Conservation (phyloP, 352 stramenopile species). For the Albugo laibachii region DNA sequence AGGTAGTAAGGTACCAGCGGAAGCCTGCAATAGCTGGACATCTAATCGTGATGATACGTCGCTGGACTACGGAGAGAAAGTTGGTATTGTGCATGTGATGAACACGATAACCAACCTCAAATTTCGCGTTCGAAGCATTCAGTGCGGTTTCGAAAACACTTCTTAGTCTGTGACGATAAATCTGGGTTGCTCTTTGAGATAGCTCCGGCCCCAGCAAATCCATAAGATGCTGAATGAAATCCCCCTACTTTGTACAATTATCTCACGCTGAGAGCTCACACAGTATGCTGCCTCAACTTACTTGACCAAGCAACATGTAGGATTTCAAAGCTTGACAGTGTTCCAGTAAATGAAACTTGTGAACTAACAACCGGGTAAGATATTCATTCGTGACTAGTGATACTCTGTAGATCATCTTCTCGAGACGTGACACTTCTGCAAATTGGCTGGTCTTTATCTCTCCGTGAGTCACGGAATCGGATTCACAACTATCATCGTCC, state of each 20-base stretch:
- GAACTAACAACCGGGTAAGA: slow-evolving; percentile 81
- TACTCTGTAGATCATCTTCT: slow-evolving; percentile 59
- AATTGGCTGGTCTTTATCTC: slow-evolving; percentile 18
- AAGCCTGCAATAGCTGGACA: slow-evolving; percentile 79
- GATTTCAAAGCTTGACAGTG: slow-evolving; percentile 94
- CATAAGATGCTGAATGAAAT: slow-evolving; percentile 95
- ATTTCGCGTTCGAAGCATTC: slow-evolving; percentile 90
- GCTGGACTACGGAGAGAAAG: slow-evolving; percentile 20
- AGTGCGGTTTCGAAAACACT: slow-evolving; percentile 89
- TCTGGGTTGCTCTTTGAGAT: slow-evolving; percentile 70
- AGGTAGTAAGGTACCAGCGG: slow-evolving; percentile 14
- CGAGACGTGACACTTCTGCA: slow-evolving; percentile 39
- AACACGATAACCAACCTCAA: slow-evolving; percentile 36
- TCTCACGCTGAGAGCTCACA: no score
- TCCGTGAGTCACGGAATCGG: no score
- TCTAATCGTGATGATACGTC: slow-evolving; percentile 86
- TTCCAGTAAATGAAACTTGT: slow-evolving; percentile 85
- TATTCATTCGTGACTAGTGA: slow-evolving; percentile 74
- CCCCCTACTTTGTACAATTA: slow-evolving; percentile 29
- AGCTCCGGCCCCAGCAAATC: slow-evolving; percentile 82
- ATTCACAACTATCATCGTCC: no score
- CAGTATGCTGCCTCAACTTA: slow-evolving; percentile 2
- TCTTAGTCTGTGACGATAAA: slow-evolving; percentile 92
- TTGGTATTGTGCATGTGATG: background rate
- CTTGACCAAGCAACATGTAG: slow-evolving; percentile 96